A percentile compares a stretch with the other conserved stretches of the same genome.
These are phyloP conservation scores for Blastocystis sp. DNA, from an alignment of 352 stramenopile genomes.

Conservation along the genomic window DNA sequence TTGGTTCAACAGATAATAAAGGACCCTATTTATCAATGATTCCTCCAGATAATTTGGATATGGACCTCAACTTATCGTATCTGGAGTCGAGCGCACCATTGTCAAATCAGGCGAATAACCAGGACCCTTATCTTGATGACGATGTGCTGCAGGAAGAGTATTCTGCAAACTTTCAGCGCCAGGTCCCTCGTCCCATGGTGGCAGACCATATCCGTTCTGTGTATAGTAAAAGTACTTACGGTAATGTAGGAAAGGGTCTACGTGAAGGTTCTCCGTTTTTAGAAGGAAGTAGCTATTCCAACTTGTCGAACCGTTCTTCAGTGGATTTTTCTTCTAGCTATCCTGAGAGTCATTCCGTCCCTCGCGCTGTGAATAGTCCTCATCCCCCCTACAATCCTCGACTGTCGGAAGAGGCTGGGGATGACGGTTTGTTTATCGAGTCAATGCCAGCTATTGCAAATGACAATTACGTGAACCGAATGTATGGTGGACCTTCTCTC, in stretches of 20 bases:
- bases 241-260: not conserved
- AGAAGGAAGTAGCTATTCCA: not conserved
- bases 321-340: slow-evolving; percentile 10
- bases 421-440: slow-evolving; percentile 41
- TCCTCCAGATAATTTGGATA: not conserved
- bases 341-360: not conserved
- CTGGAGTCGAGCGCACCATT: not conserved
- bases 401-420: not conserved
- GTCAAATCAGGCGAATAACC: not conserved
- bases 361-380: not conserved
- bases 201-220: not conserved
- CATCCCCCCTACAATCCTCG: not conserved
- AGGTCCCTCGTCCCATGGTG: not conserved
- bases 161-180: not conserved
- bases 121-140: slow-evolving; percentile 36
- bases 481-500: not conserved
- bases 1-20: not conserved
- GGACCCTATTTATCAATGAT: not conserved
- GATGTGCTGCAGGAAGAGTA: slow-evolving; percentile 29
- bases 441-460: slow-evolving; percentile 5
- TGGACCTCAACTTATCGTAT: not conserved
- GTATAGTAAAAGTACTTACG: not conserved
- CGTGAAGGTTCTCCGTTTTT: not conserved
- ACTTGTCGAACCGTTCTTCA: not conserved
- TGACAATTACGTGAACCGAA: not conserved